phyloP scores from a whole-genome alignment of 106 monocot genomes.

The Narthecium ossifragum region DNA sequence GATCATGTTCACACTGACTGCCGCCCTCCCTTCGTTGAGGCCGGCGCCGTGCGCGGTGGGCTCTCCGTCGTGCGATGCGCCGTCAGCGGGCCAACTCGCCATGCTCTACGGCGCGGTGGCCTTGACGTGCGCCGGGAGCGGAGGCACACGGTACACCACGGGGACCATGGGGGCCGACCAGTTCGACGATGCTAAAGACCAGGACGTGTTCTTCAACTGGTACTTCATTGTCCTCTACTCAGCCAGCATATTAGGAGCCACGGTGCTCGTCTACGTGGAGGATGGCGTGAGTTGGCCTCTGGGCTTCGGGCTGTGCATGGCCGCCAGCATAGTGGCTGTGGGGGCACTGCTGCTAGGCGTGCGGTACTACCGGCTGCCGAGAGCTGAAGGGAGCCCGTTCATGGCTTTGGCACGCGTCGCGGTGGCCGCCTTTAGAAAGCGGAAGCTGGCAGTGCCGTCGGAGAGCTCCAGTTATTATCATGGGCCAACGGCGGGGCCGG shows the following conservation, averaged over 20 bases:
- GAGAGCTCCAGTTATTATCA: conserved; percentile 16
- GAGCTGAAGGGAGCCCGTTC: conserved; percentile 54
- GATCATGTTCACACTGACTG: conserved; percentile 39
- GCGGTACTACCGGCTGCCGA: conserved; percentile 19
- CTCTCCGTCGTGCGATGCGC: conserved; percentile 4
- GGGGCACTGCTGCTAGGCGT: conserved; percentile 25
- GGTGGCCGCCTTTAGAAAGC: conserved; percentile 43
- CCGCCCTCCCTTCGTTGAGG: conserved; percentile 24
- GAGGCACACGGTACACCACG: conserved; percentile 44
- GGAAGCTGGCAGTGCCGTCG: conserved; percentile 9
- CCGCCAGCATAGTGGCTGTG: conserved; percentile 11
- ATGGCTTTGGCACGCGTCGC: conserved; percentile 35
- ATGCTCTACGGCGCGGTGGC: conserved; percentile 26
- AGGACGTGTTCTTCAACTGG: conserved; percentile 62
- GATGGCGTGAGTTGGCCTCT: conserved; percentile 54
- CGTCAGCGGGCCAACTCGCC: conserved; percentile 28
- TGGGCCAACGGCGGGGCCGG: not conserved
- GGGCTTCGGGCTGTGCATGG: conserved; percentile 36
- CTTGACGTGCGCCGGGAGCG: conserved; percentile 27
- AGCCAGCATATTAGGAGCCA: conserved; percentile 25
- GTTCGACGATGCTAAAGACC: conserved; percentile 33
- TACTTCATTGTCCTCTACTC: conserved; percentile 41
- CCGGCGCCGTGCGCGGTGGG: conserved; percentile 21
- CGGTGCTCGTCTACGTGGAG: conserved; percentile 58
- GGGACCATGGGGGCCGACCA: conserved; percentile 56